These are phyloP conservation scores for Alternaria tenuissima DNA, from an alignment of 2,329 filamentous ascomycete species.

Conservation along the genomic window DNA sequence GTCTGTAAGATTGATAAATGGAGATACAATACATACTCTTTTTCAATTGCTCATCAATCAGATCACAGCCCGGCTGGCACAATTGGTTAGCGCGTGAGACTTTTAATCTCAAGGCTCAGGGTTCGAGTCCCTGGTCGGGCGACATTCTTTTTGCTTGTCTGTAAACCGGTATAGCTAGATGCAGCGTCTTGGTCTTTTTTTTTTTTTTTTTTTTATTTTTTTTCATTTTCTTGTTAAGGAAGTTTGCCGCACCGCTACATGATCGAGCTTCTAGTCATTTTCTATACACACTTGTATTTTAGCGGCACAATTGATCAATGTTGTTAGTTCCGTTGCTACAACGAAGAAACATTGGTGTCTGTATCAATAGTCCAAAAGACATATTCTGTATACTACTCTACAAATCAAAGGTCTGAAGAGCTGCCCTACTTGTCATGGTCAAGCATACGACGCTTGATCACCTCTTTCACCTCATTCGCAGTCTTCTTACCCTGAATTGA, in stretches of 20 bases:
- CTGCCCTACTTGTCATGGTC: neutral
- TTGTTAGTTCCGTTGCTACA: neutral
- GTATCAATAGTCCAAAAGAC: neutral
- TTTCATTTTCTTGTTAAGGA: too few relatives aligned
- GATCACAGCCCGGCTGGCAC: conserved; percentile 9
- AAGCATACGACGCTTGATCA: neutral
- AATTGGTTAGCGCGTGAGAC: conserved; percentile 39
- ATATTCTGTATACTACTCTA: too few relatives aligned
- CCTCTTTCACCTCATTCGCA: neutral
- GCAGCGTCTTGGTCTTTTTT: too few relatives aligned
- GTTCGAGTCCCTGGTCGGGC: conserved; percentile 40
- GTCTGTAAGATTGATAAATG: too few relatives aligned
- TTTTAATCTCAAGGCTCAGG: conserved; percentile 42
- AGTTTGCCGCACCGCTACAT: too few relatives aligned
- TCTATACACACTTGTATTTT: too few relatives aligned
- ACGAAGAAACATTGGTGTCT: neutral
- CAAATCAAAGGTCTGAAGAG: too few relatives aligned
- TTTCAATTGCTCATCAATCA: neutral
- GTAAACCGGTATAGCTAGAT: too few relatives aligned
- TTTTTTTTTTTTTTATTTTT: too few relatives aligned
- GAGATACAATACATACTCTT: too few relatives aligned
- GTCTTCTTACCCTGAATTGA: neutral
- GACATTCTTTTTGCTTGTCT: conserved; percentile 7
- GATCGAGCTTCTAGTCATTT: too few relatives aligned
- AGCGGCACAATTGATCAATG: neutral